Percentiles rank a stretch among this genome's conserved stretches.
Conservation (phyloP, 805 yeast species). For the Schizosaccharomyces cryophilus region DNA sequence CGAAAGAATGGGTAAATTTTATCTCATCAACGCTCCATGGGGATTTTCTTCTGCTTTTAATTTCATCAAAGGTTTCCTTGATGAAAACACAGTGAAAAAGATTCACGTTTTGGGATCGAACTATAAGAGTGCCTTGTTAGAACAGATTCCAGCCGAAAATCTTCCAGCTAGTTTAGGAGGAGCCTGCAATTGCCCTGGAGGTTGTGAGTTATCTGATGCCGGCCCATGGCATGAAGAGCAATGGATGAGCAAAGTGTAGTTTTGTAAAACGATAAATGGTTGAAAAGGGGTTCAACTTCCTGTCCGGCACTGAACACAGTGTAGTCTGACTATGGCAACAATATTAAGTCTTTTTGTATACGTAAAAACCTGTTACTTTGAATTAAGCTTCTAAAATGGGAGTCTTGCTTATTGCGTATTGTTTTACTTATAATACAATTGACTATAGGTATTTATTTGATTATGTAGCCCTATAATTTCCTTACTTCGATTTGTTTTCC, state of each 20-base stretch:
- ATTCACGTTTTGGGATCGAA: slow-evolving; percentile 64
- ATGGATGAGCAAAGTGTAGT: slow-evolving; percentile 32
- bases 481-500: too few species aligned
- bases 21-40: slow-evolving; percentile 86
- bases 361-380: too few species aligned
- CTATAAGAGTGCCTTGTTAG: slow-evolving; percentile 59
- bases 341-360: too few species aligned
- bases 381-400: too few species aligned
- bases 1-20: slow-evolving; percentile 80
- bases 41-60: slow-evolving; percentile 89
- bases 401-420: too few species aligned
- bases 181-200: slow-evolving; percentile 39
- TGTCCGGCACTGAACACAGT: too few species aligned
- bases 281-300: too few species aligned
- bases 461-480: too few species aligned
- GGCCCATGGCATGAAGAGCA: slow-evolving; percentile 94
- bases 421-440: too few species aligned
- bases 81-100: slow-evolving; percentile 90
- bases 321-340: too few species aligned
- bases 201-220: slow-evolving; percentile 62
- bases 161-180: slow-evolving; percentile 87
- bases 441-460: too few species aligned
- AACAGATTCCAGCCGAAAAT: slow-evolving; percentile 83
- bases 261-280: neutral
- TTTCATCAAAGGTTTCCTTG: slow-evolving; percentile 77